phyloP scores from a whole-genome alignment of 2,329 filamentous ascomycete species.

The Ceratocystis harringtonii region DNA sequence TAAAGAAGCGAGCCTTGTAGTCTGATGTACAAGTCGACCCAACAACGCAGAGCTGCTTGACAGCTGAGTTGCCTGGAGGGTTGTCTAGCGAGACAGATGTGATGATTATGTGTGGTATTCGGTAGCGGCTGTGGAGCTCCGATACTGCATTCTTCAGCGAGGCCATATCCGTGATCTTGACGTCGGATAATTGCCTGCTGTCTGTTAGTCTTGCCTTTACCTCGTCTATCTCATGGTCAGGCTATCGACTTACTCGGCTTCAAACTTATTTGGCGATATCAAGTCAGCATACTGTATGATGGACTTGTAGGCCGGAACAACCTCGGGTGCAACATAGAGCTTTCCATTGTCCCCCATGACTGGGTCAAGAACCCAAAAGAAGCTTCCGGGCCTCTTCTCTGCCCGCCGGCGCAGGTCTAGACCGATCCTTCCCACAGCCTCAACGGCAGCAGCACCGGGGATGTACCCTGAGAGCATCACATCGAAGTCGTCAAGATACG shows the following conservation, averaged over 20 bases:
- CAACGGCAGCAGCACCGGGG: slow-evolving; percentile 69
- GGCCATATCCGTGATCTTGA: slow-evolving; percentile 61
- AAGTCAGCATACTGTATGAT: slow-evolving; percentile 71
- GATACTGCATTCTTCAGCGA: slow-evolving; percentile 61
- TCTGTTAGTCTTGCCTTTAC: slow-evolving; percentile 3
- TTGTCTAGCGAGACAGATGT: slow-evolving; percentile 63
- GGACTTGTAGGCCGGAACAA: slow-evolving; percentile 77
- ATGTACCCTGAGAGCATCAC: slow-evolving; percentile 93
- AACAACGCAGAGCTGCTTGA: slow-evolving; percentile 50
- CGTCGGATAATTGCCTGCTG: slow-evolving; percentile 64
- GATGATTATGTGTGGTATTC: slow-evolving; percentile 77
- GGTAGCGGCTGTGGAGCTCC: slow-evolving; percentile 59
- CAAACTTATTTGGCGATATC: slow-evolving; percentile 92
- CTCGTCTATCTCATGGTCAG: neutral
- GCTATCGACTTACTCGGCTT: slow-evolving; percentile 61
- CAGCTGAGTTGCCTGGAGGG: slow-evolving; percentile 27
- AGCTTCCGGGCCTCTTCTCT: slow-evolving; percentile 49
- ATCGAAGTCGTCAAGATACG: slow-evolving; percentile 75
- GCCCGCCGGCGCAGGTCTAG: slow-evolving; percentile 59
- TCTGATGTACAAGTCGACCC: slow-evolving; percentile 55
- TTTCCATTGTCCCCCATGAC: slow-evolving; percentile 95
- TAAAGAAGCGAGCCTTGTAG: slow-evolving; percentile 65
- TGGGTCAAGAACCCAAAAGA: slow-evolving; percentile 96
- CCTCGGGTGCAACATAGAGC: slow-evolving; percentile 81
- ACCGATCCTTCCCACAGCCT: slow-evolving; percentile 71